phyloP scores from a whole-genome alignment of 768 basidiomycete genomes.

The Psilocybe cubensis region DNA sequence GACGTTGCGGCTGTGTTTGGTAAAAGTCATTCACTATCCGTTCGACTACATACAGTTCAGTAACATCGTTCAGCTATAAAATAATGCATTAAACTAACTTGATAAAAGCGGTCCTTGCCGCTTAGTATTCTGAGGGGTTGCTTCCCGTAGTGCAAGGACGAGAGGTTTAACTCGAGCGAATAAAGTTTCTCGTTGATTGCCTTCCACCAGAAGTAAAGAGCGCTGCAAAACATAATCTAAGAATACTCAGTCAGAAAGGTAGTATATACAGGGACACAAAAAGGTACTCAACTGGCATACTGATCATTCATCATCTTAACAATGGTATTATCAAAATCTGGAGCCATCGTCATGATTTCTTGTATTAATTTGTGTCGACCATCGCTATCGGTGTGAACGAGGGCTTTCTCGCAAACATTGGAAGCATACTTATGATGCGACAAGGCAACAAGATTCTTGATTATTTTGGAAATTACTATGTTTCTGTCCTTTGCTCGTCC shows the following conservation, averaged over 20 bases:
- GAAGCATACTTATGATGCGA: slow-evolving; percentile 92
- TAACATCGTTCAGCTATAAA: neutral
- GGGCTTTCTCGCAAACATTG: slow-evolving; percentile 93
- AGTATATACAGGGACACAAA: neutral
- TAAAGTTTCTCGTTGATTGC: slow-evolving; percentile 70
- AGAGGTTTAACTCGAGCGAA: slow-evolving; percentile 68
- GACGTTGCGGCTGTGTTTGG: slow-evolving; percentile 6
- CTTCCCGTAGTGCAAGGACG: slow-evolving; percentile 69
- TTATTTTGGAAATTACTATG: slow-evolving; percentile 67
- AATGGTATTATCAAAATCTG: slow-evolving; percentile 71
- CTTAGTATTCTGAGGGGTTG: slow-evolving; percentile 59
- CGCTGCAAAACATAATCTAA: slow-evolving; percentile 88
- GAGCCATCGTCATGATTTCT: slow-evolving; percentile 72
- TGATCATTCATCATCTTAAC: slow-evolving; percentile 86
- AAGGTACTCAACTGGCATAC: slow-evolving; percentile 73
- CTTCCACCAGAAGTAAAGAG: slow-evolving; percentile 69
- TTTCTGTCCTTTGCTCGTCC: slow-evolving; percentile 72
- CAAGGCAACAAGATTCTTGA: slow-evolving; percentile 78
- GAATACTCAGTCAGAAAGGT: neutral
- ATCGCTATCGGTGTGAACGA: slow-evolving; percentile 65
- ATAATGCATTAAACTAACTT: slow-evolving; percentile 51
- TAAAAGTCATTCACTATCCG: slow-evolving; percentile 44
- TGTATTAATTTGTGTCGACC: slow-evolving; percentile 74
- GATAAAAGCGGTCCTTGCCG: slow-evolving; percentile 84
- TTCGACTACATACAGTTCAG: slow-evolving; percentile 52